Base-by-base conservation (phyloP, 495 filamentous ascomycete genomes). In the Friedmanniomyces endolithicus region DNA sequence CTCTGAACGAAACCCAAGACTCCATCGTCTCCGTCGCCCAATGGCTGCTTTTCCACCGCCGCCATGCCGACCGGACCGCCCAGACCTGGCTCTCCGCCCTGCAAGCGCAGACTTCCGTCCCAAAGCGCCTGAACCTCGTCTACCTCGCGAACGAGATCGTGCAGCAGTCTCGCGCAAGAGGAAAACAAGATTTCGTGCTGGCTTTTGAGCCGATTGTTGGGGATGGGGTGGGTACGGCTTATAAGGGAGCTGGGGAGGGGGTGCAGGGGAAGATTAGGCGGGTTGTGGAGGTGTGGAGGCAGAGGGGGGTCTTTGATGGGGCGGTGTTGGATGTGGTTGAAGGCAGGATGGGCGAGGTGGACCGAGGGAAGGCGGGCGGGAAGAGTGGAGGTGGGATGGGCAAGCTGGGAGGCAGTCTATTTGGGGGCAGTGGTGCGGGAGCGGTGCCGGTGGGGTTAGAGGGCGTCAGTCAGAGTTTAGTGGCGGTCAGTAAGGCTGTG, bases 41-140 rank as follows among this genome's bases (percentile, higher is more conserved):
- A 84, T 99, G 94, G 94, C 86, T 99, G 53, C 88, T 97, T 85
- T 99, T 97, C 67, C 89, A 99, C 71, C 83, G 88, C 64, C 82
- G 90, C 66, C 86, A 95, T 69, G 90, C 94, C 53, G 83, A 92
- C 52, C 80, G 84, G 40, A 95, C 87, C 11, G 88, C 83, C 16
- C 82, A 88, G 62, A 72, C 96, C 39, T 97, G 92, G 94, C 72
- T 94, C 33, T 82, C 89, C 57, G 81, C 86, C 63, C 71, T 99
- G 55, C 90, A 86, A 62, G 89, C 35, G 2, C 34, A 96, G 55
- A 86, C 88, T 0, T 75, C 80, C 14, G 79, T 85, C 35, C 78
- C 81, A 47, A 96, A 95, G 68, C 81, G 87, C 60, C 74, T 99
- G 48, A 96, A 86, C 62, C 77, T 97, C 60, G 80, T 99, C 46